Conservation (phyloP, 805 yeast species). For the Kodamaea neixiangensis region DNA sequence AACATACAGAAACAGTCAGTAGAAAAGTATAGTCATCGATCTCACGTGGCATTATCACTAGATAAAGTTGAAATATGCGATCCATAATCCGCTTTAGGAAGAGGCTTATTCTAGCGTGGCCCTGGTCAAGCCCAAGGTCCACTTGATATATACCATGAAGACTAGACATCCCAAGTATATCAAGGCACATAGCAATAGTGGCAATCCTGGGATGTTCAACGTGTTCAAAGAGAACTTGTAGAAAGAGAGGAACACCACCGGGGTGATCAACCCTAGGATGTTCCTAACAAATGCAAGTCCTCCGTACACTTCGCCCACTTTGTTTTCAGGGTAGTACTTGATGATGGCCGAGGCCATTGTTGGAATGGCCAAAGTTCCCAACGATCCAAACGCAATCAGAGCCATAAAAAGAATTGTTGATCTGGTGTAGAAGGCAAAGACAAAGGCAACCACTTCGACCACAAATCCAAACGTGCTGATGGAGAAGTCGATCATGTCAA, state of each 20-base stretch:
- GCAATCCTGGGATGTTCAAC: conserved; percentile 30
- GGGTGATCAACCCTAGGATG: conserved; percentile 47
- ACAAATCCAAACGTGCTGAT: conserved; percentile 37
- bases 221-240: conserved; percentile 39
- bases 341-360: conserved; percentile 58
- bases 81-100: not conserved
- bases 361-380: conserved; percentile 57
- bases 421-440: conserved; percentile 33
- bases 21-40: too few relatives aligned
- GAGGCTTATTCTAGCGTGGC: not conserved
- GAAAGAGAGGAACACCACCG: conserved; percentile 48
- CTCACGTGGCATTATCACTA: too few relatives aligned
- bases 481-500: conserved; percentile 55
- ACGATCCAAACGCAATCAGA: conserved; percentile 40
- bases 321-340: conserved; percentile 59
- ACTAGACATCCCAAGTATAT: conserved; percentile 14
- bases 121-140: conserved; percentile 18
- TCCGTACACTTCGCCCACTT: conserved; percentile 73
- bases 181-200: conserved; percentile 24
- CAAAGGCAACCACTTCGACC: conserved; percentile 41
- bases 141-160: conserved; percentile 19
- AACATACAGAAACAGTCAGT: too few relatives aligned
- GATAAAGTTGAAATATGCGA: too few relatives aligned
- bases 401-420: conserved; percentile 29
- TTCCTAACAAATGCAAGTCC: conserved; percentile 64